Percentiles rank a stretch among this genome's conserved stretches.
phyloP scores from a whole-genome alignment of 2,329 filamentous ascomycete species.

The Calonectria hawksworthii region DNA sequence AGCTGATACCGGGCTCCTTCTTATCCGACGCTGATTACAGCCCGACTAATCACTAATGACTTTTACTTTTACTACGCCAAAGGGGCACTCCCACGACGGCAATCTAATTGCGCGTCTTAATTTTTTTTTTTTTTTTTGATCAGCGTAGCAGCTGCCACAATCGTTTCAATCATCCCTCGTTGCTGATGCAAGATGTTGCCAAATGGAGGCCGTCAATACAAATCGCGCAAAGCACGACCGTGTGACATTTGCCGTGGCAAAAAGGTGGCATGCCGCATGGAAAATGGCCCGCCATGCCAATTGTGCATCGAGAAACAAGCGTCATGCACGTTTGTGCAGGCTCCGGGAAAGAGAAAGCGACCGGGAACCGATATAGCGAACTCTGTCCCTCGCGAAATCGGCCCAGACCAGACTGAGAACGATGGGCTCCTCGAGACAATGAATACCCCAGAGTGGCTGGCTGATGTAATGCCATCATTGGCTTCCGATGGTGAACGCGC shows the following conservation, averaged over 20 bases:
- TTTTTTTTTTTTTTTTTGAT: background rate
- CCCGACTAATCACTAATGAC: background rate
- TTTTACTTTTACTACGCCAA: background rate
- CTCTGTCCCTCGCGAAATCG: background rate
- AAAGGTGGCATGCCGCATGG: constrained; percentile 17
- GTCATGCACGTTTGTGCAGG: constrained; percentile 8
- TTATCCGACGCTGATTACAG: background rate
- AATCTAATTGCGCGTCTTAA: background rate
- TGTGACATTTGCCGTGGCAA: constrained; percentile 13
- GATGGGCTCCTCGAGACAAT: background rate
- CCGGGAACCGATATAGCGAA: background rate
- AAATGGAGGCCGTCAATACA: constrained; percentile 12
- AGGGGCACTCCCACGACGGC: background rate
- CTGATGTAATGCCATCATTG: constrained; percentile 1
- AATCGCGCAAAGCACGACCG: constrained; percentile 18
- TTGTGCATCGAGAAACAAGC: constrained; percentile 12
- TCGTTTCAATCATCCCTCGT: too few relatives aligned
- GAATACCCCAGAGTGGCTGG: background rate
- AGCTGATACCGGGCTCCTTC: background rate
- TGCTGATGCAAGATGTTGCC: background rate
- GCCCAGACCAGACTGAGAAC: background rate
- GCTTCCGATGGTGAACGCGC: background rate
- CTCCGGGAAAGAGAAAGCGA: constrained; percentile 10
- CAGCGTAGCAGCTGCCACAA: background rate
- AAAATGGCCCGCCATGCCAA: constrained; percentile 8